Evolutionary conservation across 768 basidiomycete genomes (phyloP).

Genomic region (Naematelia encephala): DNA sequence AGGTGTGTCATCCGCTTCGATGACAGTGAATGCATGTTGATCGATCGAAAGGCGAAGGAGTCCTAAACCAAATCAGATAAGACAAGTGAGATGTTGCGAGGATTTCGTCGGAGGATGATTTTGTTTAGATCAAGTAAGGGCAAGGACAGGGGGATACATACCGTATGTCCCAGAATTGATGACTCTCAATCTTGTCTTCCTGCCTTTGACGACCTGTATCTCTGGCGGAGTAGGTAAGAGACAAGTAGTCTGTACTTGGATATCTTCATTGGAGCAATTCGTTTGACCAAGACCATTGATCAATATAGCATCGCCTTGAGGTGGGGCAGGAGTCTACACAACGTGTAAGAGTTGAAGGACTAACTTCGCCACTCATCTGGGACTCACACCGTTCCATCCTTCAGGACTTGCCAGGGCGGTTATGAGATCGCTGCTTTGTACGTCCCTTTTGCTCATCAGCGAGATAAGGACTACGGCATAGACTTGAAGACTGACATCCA

Average conservation of each 20-base stretch:
- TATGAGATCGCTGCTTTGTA: conserved; percentile 14
- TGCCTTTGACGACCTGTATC: conserved; percentile 15
- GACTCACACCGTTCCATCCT: conserved; percentile 26
- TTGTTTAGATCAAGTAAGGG: no score
- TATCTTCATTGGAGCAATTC: conserved; percentile 8
- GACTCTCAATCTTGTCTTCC: conserved; percentile 19
- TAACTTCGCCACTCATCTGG: neutral
- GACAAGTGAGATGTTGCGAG: neutral
- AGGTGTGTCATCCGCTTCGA: conserved; percentile 14
- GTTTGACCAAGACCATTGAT: conserved; percentile 25
- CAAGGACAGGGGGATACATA: no score
- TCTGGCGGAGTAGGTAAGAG: conserved; percentile 9
- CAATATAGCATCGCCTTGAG: conserved; percentile 23
- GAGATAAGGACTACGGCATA: neutral
- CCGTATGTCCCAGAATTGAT: conserved; percentile 21
- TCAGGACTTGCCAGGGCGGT: conserved; percentile 10
- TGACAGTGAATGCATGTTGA: conserved; percentile 43
- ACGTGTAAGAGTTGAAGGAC: neutral
- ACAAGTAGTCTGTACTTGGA: conserved; percentile 5
- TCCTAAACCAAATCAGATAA: conserved; percentile 48
- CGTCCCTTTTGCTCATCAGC: conserved; percentile 13
- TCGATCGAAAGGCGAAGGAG: conserved; percentile 49
- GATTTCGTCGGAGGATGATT: conserved; percentile 1
- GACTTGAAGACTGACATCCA: conserved; percentile 16
- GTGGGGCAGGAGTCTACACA: conserved; percentile 17